A percentile compares a stretch with the other conserved stretches of the same genome.
These are phyloP conservation scores for Abelmoschus esculentus DNA, from an alignment of 345 rosid genomes.

Conservation along the genomic window DNA sequence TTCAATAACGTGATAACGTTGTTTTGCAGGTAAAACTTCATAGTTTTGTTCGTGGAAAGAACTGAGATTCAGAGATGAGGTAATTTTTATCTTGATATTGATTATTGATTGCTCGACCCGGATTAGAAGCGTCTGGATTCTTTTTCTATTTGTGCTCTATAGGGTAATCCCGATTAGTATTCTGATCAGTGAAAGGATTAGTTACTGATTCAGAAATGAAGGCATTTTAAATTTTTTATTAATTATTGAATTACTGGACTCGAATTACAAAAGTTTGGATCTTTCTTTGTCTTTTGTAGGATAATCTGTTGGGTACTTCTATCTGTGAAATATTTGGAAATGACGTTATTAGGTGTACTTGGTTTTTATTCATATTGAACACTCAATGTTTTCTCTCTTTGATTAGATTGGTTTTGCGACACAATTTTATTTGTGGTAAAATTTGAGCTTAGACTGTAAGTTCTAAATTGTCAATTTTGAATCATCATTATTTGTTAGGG, in stretches of 20 bases:
- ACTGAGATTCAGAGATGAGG: constrained; percentile 26
- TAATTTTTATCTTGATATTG: not conserved
- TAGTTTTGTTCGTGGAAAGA: not conserved
- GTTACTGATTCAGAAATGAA: not conserved
- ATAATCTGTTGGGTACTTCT: not conserved
- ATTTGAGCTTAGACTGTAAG: too few species aligned
- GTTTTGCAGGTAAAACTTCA: constrained; percentile 6
- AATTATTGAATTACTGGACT: not conserved
- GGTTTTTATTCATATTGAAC: not conserved
- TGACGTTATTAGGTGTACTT: not conserved
- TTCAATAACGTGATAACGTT: not conserved
- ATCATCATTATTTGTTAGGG: too few species aligned
- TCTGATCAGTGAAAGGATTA: not conserved
- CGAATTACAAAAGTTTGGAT: not conserved
- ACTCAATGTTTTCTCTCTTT: not conserved
- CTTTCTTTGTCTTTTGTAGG: not conserved
- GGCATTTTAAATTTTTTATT: not conserved
- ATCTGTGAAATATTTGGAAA: not conserved
- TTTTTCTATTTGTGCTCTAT: not conserved
- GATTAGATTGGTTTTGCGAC: not conserved
- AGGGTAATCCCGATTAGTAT: too few species aligned
- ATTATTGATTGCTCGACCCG: not conserved
- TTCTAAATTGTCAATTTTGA: too few species aligned
- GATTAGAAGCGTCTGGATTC: not conserved
- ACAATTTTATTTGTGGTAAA: not conserved